Evolutionary conservation across 108 stramenopile genomes (phyloP).

Genomic region (Nitzschia sp.): DNA sequence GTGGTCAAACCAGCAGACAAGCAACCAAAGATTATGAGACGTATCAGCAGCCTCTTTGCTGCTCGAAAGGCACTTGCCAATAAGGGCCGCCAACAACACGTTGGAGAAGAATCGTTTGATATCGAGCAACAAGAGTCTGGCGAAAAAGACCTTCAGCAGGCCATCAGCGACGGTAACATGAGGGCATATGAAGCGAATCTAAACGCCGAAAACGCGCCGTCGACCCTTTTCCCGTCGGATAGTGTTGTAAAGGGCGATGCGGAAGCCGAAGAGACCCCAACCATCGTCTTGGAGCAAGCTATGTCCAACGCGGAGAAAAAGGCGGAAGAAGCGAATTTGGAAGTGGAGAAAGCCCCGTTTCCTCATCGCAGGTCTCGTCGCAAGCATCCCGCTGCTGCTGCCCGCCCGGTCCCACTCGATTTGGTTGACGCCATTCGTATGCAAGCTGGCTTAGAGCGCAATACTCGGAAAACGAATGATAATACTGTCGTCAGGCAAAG

Average conservation of each 20-base stretch:
- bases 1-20: background rate
- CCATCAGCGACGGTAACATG: constrained; percentile 20
- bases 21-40: background rate
- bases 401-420: background rate
- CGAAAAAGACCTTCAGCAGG: constrained; percentile 10
- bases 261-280: background rate
- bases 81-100: background rate
- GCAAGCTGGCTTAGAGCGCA: constrained; percentile 13
- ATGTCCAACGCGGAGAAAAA: background rate
- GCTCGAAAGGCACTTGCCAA: background rate
- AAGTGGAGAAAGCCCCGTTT: background rate
- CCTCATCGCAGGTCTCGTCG: background rate
- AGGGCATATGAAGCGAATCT: constrained; percentile 16
- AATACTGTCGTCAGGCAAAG: background rate
- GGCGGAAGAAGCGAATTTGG: constrained; percentile 5
- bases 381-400: too few species aligned
- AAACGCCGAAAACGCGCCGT: constrained; percentile 25
- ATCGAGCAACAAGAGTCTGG: background rate
- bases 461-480: too few species aligned
- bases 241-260: background rate
- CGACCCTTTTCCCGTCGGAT: background rate
- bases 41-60: constrained; percentile 1
- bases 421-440: constrained; percentile 13
- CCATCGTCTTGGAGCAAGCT: constrained; percentile 8
- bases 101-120: background rate